Base-by-base conservation (phyloP, 83 land plant genomes). In the Thuja plicata region DNA sequence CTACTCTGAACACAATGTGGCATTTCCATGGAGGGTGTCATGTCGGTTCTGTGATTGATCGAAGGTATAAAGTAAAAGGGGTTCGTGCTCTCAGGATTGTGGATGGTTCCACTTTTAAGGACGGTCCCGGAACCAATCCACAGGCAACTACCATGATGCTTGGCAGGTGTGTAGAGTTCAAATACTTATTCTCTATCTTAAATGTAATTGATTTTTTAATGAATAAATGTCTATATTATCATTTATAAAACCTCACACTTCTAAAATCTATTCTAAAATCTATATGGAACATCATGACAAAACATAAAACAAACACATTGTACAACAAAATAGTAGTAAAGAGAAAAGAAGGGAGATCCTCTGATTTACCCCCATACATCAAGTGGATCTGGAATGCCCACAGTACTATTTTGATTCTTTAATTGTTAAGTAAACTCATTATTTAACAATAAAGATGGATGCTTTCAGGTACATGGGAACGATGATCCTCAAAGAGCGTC, bases 11-110 rank as follows among this genome's bases (percentile, higher is more conserved):
- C 41, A 90, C 91, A 52, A 90, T 90, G 55, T 90, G 91, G 91
- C 91, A 90, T 43, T 90, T 89, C 90, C 91, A 90, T 57, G 91
- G 91, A 34, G 91, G 91, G 19, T 90, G 87, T 90, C 90, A 88
- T 45, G 77, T 90, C 21, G 91, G 91, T 6, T 46, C 13, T 27
- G 90, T 81, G n/a, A 34, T 90, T 52, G 74, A 88, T 32, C 43
- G 35, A 2, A 48, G 10, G 5, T 84, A 88, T 80, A 91, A 84
- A 38, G 91, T 90, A 27, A 70, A 83, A 2, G 91, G 91, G 27
- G 91, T 90, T 81, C 87, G 88, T 66, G 78, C 76, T 17, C 87
- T 90, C 4, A 85, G 91, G 27, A 45, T 91, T 57, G 87, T 91
- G 83, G 91, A 91, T 77, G 91, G 91, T 21, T 91, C 91, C 8